These are phyloP conservation scores for Russula sp. DNA, from an alignment of 768 basidiomycete species.

Conservation along the genomic window DNA sequence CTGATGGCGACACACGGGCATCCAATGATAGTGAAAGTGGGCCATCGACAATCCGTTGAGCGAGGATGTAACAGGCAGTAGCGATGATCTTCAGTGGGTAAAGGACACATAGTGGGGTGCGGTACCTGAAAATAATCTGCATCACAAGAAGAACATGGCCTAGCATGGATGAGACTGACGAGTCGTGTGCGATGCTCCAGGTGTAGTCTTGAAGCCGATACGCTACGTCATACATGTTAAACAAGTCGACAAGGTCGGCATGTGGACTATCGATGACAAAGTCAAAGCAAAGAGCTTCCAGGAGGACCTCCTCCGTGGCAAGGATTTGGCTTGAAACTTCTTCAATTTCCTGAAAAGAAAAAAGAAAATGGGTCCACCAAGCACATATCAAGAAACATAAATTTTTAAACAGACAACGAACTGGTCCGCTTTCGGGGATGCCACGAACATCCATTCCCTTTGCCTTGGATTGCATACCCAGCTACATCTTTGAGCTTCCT, in stretches of 20 bases:
- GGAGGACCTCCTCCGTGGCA: constrained; percentile 65
- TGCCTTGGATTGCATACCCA: constrained; percentile 62
- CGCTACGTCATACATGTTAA: constrained; percentile 46
- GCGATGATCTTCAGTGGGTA: constrained; percentile 66
- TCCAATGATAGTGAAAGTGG: constrained; percentile 68
- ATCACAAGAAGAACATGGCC: constrained; percentile 2
- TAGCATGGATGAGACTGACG: constrained; percentile 40
- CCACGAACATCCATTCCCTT: constrained; percentile 45
- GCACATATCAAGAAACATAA: not conserved
- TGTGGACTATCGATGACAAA: constrained; percentile 75
- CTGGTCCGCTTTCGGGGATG: constrained; percentile 59
- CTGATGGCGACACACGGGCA: constrained; percentile 61
- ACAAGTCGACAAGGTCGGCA: constrained; percentile 64
- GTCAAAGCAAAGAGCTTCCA: constrained; percentile 83
- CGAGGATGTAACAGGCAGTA: constrained; percentile 69
- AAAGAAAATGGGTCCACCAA: not conserved
- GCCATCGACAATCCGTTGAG: constrained; percentile 64
- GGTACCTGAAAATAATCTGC: constrained; percentile 42
- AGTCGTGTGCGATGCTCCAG: constrained; percentile 85
- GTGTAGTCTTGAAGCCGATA: constrained; percentile 58
- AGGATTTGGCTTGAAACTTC: constrained; percentile 62
- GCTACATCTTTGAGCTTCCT: constrained; percentile 83
- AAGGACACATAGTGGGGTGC: constrained; percentile 71
- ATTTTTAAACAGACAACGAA: constrained; percentile 29
- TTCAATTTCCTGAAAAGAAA: constrained; percentile 56